Evolutionary conservation across 345 rosid genomes (phyloP), one percentile per base, ranked within the genome.

Genomic region (Populus pruinosa): DNA sequence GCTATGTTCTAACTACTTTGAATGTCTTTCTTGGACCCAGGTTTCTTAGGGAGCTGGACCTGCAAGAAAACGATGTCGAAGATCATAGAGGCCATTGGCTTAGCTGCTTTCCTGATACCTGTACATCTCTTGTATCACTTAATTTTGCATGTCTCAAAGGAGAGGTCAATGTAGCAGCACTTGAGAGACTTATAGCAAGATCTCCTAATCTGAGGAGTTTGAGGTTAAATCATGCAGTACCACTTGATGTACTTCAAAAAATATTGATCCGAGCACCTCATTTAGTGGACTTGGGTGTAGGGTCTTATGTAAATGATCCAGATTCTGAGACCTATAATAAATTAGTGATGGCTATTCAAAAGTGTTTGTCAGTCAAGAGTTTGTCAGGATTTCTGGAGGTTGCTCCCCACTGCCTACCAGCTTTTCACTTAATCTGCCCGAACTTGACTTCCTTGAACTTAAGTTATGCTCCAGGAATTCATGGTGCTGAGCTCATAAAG

Each of bases 101-200:
- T 11, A 93, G 91, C 82, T 87, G 92, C 87, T 93, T 96, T 71
- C 96, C 94, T 13, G 98, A 96, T 33, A 86, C 83, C 78, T 85
- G 82, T 69, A 96, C 97, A 1, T 87, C 93, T 74, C 96, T 96
- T 5, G 90, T 83, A 43, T 90, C 96, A 41, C 86, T 96, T 73
- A 93, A 96, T 84, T 92, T 96, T 75, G 91, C 99, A 17, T 93
- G 99, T 86, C 98, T 96, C 38, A 93, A 87, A 80, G 99, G 98
- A 71, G 96, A 93, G 41, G 89, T 88, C 69, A 93, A 90, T 70
- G 80, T 89, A 39, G 82, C 88, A 72, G 94, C 93, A 71, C 85
- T 96, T 20, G 97, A 90, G 87, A 92, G 97, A 75, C 96, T 96
- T 12, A 94, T 96, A 5, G 92, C 94, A 1, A 90, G 99, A 84